phyloP scores from a whole-genome alignment of 179 eudicot species.

The Heliamphora pulchella region DNA sequence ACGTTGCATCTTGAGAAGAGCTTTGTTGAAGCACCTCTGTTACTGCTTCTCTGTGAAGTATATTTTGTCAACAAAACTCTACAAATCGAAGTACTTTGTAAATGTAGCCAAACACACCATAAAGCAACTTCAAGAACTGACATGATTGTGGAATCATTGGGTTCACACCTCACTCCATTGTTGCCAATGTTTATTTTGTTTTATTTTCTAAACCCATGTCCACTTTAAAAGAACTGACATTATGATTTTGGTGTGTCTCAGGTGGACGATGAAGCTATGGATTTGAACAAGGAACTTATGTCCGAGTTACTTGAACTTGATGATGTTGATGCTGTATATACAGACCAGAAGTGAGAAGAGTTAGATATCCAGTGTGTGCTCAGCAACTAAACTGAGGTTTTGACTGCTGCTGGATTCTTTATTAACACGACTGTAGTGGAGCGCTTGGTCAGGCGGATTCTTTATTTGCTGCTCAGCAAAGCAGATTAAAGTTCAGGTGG shows the following conservation, averaged over 20 bases:
- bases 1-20: no score
- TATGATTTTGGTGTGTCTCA: slow-evolving; percentile 20
- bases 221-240: background rate
- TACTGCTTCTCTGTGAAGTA: no score
- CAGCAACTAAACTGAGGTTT: background rate
- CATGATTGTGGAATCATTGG: no score
- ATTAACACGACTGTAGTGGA: background rate
- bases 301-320: slow-evolving; percentile 84
- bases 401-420: background rate
- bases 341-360: slow-evolving; percentile 63
- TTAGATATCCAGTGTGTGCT: background rate
- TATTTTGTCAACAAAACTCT: no score
- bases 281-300: slow-evolving; percentile 84
- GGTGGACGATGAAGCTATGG: slow-evolving; percentile 96
- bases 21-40: no score
- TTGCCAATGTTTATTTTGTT: background rate
- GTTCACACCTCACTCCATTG: background rate
- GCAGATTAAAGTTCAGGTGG: slow-evolving; percentile 1
- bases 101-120: no score
- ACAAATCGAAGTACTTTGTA: no score
- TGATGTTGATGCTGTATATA: slow-evolving; percentile 91
- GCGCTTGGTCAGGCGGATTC: background rate
- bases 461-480: background rate
- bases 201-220: background rate
- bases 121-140: no score